These are phyloP conservation scores for Lactifluus subvellereus DNA, from an alignment of 768 basidiomycete species.

Conservation along the genomic window DNA sequence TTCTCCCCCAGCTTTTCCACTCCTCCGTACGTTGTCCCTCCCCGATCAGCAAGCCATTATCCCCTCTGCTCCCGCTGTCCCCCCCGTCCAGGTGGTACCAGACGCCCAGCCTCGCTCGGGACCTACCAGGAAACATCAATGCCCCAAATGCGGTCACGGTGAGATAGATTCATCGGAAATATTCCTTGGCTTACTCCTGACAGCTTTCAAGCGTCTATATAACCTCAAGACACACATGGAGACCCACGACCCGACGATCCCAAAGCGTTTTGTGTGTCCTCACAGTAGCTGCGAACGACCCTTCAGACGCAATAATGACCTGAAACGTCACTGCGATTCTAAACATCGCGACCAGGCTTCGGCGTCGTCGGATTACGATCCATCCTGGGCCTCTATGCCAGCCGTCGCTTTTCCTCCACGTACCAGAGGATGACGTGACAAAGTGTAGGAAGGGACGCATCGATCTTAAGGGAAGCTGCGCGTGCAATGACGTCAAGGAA, in stretches of 20 bases:
- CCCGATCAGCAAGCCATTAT: constrained; percentile 39
- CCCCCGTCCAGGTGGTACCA: constrained; percentile 33
- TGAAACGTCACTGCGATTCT: constrained; percentile 82
- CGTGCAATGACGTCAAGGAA: constrained; percentile 33
- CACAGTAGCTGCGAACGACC: constrained; percentile 79
- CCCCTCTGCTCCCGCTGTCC: constrained; percentile 38
- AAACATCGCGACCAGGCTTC: constrained; percentile 47
- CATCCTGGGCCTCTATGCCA: constrained; percentile 6
- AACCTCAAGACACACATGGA: constrained; percentile 95
- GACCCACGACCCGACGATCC: constrained; percentile 87
- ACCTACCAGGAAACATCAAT: constrained; percentile 74
- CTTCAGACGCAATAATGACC: constrained; percentile 91
- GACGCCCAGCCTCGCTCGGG: constrained; percentile 47
- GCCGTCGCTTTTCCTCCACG: not conserved
- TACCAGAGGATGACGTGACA: not conserved
- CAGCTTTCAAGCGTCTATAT: constrained; percentile 88
- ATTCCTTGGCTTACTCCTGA: constrained; percentile 20
- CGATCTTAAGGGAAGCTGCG: constrained; percentile 25
- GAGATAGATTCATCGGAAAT: constrained; percentile 20
- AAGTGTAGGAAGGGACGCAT: constrained; percentile 28
- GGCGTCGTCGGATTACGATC: constrained; percentile 21
- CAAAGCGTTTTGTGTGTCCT: constrained; percentile 78
- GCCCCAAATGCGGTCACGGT: constrained; percentile 73
- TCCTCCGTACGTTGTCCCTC: constrained; percentile 35
- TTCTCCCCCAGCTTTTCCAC: constrained; percentile 14